Conservation (phyloP, 768 basidiomycete species). For the Xerocomellus amylosporus region DNA sequence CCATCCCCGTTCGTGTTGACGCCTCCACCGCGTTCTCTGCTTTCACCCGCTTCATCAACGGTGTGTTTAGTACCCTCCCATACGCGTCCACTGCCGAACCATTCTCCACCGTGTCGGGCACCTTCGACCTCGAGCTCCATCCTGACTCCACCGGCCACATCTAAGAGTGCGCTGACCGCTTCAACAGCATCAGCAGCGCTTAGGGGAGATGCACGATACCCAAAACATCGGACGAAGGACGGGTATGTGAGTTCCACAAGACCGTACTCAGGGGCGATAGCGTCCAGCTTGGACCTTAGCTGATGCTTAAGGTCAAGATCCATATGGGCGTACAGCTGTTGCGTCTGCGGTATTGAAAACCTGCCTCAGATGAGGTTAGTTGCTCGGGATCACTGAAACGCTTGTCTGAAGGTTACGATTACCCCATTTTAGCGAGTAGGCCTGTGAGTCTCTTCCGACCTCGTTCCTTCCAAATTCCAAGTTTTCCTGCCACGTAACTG, state of each 20-base stretch:
- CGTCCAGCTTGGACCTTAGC: conserved; percentile 77
- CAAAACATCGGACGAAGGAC: conserved; percentile 89
- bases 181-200: conserved; percentile 94
- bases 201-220: conserved; percentile 82
- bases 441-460: conserved; percentile 88
- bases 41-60: conserved; percentile 36
- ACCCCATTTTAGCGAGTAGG: conserved; percentile 98
- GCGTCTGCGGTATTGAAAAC: conserved; percentile 91
- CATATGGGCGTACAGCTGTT: conserved; percentile 94
- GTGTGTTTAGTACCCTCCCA: conserved; percentile 62
- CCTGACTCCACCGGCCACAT: conserved; percentile 86
- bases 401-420: conserved; percentile 22
- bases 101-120: conserved; percentile 87
- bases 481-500: conserved; percentile 89
- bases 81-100: conserved; percentile 82
- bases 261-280: conserved; percentile 92
- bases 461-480: conserved; percentile 95
- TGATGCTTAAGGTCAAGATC: conserved; percentile 88
- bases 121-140: conserved; percentile 91
- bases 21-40: conserved; percentile 27
- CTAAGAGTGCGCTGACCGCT: conserved; percentile 79
- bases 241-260: conserved; percentile 91
- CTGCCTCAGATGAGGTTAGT: conserved; percentile 41
- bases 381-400: neutral
- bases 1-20: conserved; percentile 21